Percentiles rank a stretch among this genome's conserved stretches.
phyloP scores from a whole-genome alignment of 352 stramenopile species.

The Phytophthora colocasiae region DNA sequence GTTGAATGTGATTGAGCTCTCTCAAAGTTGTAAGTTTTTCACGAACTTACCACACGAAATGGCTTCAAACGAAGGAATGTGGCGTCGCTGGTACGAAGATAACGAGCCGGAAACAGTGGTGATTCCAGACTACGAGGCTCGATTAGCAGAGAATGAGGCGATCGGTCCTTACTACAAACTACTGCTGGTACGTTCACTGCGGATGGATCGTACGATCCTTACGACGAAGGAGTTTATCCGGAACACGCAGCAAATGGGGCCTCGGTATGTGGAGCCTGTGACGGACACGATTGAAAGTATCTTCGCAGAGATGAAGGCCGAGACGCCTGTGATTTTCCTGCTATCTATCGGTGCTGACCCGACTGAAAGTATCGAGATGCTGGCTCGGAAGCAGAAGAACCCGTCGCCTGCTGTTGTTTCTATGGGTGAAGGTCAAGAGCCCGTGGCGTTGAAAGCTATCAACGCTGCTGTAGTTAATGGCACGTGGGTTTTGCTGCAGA shows the following conservation, averaged over 20 bases:
- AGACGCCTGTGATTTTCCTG: constrained; percentile 98
- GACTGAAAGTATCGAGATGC: constrained; percentile 97
- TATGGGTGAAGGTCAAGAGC: constrained; percentile 98
- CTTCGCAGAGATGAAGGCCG: constrained; percentile 95
- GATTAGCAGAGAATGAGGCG: constrained; percentile 92
- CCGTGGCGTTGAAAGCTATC: constrained; percentile 97
- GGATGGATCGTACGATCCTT: constrained; percentile 98
- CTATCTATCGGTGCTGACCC: constrained; percentile 97
- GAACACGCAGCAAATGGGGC: constrained; percentile 96
- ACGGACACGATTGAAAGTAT: constrained; percentile 99
- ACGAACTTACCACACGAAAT: constrained; percentile 97
- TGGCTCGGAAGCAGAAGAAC: constrained; percentile 97
- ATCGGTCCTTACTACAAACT: constrained; percentile 98
- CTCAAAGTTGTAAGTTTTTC: constrained; percentile 97
- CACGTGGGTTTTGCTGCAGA: constrained; percentile 98
- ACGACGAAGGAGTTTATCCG: constrained; percentile 98
- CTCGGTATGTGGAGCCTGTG: constrained; percentile 97
- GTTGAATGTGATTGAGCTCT: constrained; percentile 97
- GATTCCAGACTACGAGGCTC: constrained; percentile 96
- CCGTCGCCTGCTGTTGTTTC: constrained; percentile 96
- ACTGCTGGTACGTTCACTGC: constrained; percentile 95
- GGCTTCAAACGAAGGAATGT: constrained; percentile 96
- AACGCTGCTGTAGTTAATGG: constrained; percentile 96
- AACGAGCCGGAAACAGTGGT: constrained; percentile 97
- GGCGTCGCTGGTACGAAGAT: constrained; percentile 98